Percentiles rank a stretch among this genome's conserved stretches.
These are phyloP conservation scores for Monosporozyma servazzii DNA, from an alignment of 805 yeast genomes.

Conservation along the genomic window DNA sequence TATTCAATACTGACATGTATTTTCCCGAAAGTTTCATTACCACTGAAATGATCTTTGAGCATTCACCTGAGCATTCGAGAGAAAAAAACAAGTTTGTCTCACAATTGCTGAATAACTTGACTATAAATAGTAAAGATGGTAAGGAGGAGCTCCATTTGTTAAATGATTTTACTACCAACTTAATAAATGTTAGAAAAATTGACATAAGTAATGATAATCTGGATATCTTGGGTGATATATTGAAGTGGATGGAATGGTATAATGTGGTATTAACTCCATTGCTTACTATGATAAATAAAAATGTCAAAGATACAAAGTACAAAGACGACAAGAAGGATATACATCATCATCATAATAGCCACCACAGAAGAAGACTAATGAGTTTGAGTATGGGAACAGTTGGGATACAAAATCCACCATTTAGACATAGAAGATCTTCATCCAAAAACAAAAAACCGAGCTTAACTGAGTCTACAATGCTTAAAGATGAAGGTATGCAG, in stretches of 20 bases:
- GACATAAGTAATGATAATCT: constrained; percentile 26
- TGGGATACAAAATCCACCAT: neutral
- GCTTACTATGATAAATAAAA: neutral
- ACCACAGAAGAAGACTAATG: neutral
- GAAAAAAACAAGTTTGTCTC: neutral
- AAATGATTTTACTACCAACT: constrained; percentile 25
- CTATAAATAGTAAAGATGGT: neutral
- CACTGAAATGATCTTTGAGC: neutral
- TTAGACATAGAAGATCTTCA: constrained; percentile 24
- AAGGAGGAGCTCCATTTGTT: constrained; percentile 12
- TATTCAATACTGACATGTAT: constrained; percentile 9
- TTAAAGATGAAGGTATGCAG: constrained; percentile 28
- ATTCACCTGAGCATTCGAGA: neutral
- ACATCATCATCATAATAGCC: neutral
- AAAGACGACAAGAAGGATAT: neutral
- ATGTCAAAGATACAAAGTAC: neutral
- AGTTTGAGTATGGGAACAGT: neutral
- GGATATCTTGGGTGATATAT: constrained; percentile 19
- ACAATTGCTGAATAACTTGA: neutral
- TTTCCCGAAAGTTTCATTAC: constrained; percentile 14
- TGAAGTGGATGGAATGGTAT: constrained; percentile 28
- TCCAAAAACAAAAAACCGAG: constrained; percentile 24
- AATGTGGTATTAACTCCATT: constrained; percentile 8
- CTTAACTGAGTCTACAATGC: constrained; percentile 24
- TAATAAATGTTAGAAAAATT: constrained; percentile 18